phyloP scores from a whole-genome alignment of 2,329 filamentous ascomycete genomes.

The Cladobotryum mycophilum region DNA sequence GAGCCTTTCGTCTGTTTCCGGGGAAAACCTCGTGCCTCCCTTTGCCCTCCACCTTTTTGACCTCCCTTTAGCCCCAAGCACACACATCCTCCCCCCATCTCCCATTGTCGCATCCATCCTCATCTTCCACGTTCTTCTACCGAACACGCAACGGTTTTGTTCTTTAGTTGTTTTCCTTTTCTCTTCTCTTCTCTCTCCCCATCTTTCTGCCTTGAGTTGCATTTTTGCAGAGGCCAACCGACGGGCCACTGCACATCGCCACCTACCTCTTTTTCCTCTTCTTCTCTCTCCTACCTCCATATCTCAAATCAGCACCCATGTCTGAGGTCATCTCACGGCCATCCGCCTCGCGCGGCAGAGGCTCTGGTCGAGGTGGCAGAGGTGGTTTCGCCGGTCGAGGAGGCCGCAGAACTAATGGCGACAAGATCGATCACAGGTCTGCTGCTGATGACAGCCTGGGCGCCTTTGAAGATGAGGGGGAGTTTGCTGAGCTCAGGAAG shows the following conservation, averaged over 20 bases:
- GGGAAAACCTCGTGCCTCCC: conserved; percentile 33
- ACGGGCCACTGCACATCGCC: conserved; percentile 24
- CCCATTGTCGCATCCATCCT: background rate
- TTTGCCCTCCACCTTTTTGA: conserved; percentile 21
- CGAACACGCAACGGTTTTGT: conserved; percentile 21
- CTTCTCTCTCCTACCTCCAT: conserved; percentile 22
- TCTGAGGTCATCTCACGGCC: conserved; percentile 89
- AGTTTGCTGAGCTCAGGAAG: conserved; percentile 88
- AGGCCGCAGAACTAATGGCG: conserved; percentile 70
- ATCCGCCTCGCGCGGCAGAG: conserved; percentile 80
- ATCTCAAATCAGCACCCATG: conserved; percentile 57
- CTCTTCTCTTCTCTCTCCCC: conserved; percentile 24
- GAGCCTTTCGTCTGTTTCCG: conserved; percentile 30
- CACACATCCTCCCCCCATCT: conserved; percentile 8
- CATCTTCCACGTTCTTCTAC: conserved; percentile 19
- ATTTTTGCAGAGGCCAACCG: conserved; percentile 32
- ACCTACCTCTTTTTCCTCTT: background rate
- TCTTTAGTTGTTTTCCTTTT: conserved; percentile 23
- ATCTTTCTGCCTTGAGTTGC: conserved; percentile 25
- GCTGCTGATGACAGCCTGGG: conserved; percentile 53
- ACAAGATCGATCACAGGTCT: conserved; percentile 49
- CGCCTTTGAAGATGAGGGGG: conserved; percentile 72
- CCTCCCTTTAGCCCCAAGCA: conserved; percentile 15
- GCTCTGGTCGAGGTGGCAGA: conserved; percentile 79
- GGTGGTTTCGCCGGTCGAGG: conserved; percentile 67